Conservation (phyloP, 257 asterid species). For the Henckelia pumila region DNA sequence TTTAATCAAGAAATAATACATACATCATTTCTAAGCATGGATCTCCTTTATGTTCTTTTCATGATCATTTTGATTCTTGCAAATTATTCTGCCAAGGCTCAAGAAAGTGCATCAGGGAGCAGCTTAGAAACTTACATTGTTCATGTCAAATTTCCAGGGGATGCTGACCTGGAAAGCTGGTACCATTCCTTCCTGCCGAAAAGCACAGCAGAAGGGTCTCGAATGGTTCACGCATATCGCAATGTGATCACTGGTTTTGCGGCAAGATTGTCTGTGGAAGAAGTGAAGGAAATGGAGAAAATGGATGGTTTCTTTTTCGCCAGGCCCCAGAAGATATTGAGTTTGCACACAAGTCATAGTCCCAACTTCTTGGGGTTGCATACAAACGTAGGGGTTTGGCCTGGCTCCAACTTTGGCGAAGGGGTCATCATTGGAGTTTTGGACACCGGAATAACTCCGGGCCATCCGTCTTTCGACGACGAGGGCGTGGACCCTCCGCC, state of each 20-base stretch:
- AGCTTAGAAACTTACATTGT: background rate
- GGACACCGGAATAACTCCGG: constrained; percentile 27
- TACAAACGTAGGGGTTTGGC: constrained; percentile 24
- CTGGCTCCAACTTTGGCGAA: constrained; percentile 24
- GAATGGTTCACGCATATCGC: constrained; percentile 24
- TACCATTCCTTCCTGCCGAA: background rate
- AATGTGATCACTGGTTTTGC: constrained; percentile 27
- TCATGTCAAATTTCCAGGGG: background rate
- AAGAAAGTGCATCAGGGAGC: background rate
- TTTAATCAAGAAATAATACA: background rate
- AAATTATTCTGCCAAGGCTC: background rate
- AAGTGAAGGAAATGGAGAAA: constrained; percentile 28
- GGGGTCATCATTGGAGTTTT: constrained; percentile 26
- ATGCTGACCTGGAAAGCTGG: background rate
- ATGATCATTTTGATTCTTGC: background rate
- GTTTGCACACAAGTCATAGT: constrained; percentile 22
- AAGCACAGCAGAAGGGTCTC: background rate
- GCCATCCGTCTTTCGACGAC: constrained; percentile 22
- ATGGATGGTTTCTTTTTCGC: constrained; percentile 24
- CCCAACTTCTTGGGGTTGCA: constrained; percentile 27
- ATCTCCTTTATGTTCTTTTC: background rate
- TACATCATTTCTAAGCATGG: background rate
- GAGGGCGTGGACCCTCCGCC: constrained; percentile 27
- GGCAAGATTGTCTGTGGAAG: constrained; percentile 19
- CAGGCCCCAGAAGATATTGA: constrained; percentile 4